These are phyloP conservation scores for Neurospora discreta DNA, from an alignment of 495 filamentous ascomycete species.

Conservation along the genomic window DNA sequence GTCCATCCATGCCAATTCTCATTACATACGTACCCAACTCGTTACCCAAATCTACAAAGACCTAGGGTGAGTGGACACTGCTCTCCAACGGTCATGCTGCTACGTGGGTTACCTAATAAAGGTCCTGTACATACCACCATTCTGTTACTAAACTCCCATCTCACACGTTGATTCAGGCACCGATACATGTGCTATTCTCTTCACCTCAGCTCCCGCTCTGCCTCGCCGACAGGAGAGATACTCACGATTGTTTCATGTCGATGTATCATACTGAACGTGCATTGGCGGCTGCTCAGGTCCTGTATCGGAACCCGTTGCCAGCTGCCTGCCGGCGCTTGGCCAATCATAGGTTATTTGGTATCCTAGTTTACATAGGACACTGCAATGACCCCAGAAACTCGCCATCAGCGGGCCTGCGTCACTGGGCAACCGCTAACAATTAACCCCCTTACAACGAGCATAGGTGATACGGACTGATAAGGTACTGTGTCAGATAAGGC, in stretches of 20 bases:
- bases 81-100: background rate
- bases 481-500: background rate
- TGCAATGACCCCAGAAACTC: constrained; percentile 7
- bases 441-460: background rate
- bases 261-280: background rate
- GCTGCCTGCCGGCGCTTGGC: background rate
- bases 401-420: constrained; percentile 9
- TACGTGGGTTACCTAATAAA: background rate
- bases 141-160: background rate
- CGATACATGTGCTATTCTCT: background rate
- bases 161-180: background rate
- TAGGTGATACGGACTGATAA: background rate
- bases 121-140: background rate
- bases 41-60: background rate
- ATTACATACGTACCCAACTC: background rate
- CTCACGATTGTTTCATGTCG: background rate
- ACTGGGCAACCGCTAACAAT: constrained; percentile 1
- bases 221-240: background rate
- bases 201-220: background rate
- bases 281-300: background rate
- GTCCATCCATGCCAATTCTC: background rate
- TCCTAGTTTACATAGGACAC: no score
- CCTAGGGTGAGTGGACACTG: background rate
- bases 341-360: constrained; percentile 3
- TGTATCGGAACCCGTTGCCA: background rate